Conservation (phyloP, 768 basidiomycete genomes). For the Leucocoprinus leucothites region DNA sequence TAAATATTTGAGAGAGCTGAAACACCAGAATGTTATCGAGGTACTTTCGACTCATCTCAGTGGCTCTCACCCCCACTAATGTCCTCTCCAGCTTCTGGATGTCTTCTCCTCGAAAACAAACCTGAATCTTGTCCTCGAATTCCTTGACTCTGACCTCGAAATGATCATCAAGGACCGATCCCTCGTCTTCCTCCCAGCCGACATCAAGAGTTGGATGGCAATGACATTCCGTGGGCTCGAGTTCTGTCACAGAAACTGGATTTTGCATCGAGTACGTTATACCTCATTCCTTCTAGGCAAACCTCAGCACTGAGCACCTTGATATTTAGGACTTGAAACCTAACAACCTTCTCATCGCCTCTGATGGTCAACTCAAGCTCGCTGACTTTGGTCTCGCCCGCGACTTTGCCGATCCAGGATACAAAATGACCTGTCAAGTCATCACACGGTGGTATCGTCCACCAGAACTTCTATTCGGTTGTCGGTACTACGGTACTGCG, state of each 20-base stretch:
- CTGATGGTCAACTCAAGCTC: conserved; percentile 89
- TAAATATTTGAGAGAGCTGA: conserved; percentile 91
- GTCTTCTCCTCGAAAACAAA: conserved; percentile 97
- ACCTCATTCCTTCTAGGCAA: neutral
- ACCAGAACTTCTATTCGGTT: conserved; percentile 90
- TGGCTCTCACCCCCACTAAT: neutral
- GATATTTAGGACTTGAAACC: conserved; percentile 87
- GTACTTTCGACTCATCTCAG: conserved; percentile 34
- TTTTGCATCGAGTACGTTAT: conserved; percentile 80
- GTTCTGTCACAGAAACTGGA: conserved; percentile 93
- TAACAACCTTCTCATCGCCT: conserved; percentile 93
- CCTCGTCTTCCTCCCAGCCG: conserved; percentile 89
- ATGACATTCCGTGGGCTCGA: conserved; percentile 98
- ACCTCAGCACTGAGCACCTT: neutral
- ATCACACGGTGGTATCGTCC: conserved; percentile 99
- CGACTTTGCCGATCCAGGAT: conserved; percentile 92
- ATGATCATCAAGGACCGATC: conserved; percentile 93
- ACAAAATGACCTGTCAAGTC: conserved; percentile 97
- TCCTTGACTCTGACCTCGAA: conserved; percentile 93
- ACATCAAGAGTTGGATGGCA: conserved; percentile 98
- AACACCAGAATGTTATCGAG: conserved; percentile 94
- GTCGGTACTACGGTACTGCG: conserved; percentile 85
- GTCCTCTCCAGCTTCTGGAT: conserved; percentile 71
- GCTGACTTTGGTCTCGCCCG: conserved; percentile 99
- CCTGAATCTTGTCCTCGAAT: conserved; percentile 95